Conservation (phyloP, 257 asterid genomes). For the Gardenia jasminoides region DNA sequence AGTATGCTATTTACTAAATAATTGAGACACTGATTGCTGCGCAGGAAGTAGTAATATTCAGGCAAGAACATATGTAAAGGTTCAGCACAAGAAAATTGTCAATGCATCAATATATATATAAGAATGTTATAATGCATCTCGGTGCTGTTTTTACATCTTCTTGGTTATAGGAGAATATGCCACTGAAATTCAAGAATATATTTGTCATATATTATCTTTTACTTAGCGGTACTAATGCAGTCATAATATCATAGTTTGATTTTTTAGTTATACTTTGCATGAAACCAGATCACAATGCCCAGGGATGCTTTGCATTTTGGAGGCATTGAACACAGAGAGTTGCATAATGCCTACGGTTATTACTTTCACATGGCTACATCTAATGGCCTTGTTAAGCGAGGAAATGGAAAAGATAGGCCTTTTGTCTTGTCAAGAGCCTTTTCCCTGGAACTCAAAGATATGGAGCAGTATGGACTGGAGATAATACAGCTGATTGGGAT, state of each 20-base stretch:
- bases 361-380: conserved; percentile 97
- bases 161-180: background rate
- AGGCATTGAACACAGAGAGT: conserved; percentile 86
- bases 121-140: background rate
- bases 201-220: background rate
- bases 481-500: conserved; percentile 96
- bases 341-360: conserved; percentile 95
- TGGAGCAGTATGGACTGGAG: conserved; percentile 99
- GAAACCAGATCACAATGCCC: conserved; percentile 84
- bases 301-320: conserved; percentile 89
- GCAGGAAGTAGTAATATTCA: background rate
- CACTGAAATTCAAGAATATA: background rate
- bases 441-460: conserved; percentile 93
- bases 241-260: background rate
- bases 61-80: background rate
- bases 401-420: conserved; percentile 82
- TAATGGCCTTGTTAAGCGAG: conserved; percentile 83
- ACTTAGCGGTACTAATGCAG: background rate
- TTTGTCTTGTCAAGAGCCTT: conserved; percentile 93
- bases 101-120: background rate
- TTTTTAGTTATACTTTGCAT: conserved; percentile 4
- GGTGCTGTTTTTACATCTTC: background rate
- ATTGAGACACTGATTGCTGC: no score
- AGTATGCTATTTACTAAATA: background rate
- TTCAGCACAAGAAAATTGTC: background rate